These are phyloP conservation scores for Coix lacrymajobi DNA, from an alignment of 176 grass and related monocot genomes.

Conservation along the genomic window DNA sequence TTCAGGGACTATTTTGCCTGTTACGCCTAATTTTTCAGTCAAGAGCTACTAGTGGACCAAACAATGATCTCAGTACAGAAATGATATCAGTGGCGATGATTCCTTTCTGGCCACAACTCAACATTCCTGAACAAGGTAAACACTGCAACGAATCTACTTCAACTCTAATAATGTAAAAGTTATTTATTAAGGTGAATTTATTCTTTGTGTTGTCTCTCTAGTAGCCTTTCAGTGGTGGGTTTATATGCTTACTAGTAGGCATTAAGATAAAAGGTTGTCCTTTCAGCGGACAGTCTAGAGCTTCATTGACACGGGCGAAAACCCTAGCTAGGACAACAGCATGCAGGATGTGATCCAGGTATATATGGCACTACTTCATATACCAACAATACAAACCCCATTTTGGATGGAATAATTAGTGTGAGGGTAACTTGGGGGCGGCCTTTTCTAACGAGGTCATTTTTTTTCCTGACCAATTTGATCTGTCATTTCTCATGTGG, in stretches of 20 bases:
- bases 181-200: background rate
- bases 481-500: conserved; percentile 48
- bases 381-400: background rate
- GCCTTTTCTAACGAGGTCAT: conserved; percentile 11
- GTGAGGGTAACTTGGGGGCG: conserved; percentile 12
- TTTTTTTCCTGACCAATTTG: conserved; percentile 16
- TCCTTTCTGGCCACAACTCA: background rate
- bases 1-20: no score
- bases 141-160: background rate
- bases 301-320: background rate
- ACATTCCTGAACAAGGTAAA: background rate
- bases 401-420: conserved; percentile 1
- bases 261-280: background rate
- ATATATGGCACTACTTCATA: conserved; percentile 5
- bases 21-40: no score
- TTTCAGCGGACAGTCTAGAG: background rate
- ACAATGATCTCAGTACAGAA: background rate
- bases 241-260: background rate
- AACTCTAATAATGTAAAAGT: background rate
- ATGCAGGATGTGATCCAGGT: background rate
- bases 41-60: background rate
- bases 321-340: conserved; percentile 22
- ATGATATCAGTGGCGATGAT: background rate
- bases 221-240: background rate
- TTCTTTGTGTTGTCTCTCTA: background rate